These are phyloP conservation scores for Naegleria lovaniensis DNA, from an alignment of 208 protist genomes.

Conservation along the genomic window DNA sequence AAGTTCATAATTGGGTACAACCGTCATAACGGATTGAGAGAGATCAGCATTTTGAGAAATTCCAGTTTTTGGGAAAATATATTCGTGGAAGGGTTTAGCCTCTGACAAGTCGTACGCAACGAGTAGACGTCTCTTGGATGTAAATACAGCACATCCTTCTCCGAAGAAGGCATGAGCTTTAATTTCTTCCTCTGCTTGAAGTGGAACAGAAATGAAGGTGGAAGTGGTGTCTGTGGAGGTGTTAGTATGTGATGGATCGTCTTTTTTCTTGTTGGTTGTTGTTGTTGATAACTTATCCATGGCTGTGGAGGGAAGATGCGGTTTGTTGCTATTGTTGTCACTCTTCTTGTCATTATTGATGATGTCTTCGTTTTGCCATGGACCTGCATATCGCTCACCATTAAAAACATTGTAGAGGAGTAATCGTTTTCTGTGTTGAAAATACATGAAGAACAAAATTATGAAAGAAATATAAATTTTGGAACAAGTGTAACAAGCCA, in stretches of 20 bases:
- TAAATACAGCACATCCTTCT: slow-evolving; percentile 3
- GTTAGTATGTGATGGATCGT: neutral
- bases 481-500: no score
- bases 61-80: neutral
- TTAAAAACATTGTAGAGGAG: neutral
- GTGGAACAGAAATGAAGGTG: neutral
- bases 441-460: no score
- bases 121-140: neutral
- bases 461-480: no score
- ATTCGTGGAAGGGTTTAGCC: neutral
- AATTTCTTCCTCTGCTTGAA: slow-evolving; percentile 1
- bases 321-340: neutral
- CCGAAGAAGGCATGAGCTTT: neutral
- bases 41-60: neutral
- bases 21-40: neutral
- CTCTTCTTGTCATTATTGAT: neutral
- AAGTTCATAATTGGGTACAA: neutral
- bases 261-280: neutral
- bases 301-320: no score
- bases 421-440: neutral
- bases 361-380: neutral
- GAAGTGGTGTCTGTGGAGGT: neutral
- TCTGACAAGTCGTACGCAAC: neutral
- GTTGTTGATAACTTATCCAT: neutral
- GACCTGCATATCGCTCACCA: neutral